These are phyloP conservation scores for Coemansia aciculifera DNA, from an alignment of 192 early-diverging fungal genomes.

Conservation along the genomic window DNA sequence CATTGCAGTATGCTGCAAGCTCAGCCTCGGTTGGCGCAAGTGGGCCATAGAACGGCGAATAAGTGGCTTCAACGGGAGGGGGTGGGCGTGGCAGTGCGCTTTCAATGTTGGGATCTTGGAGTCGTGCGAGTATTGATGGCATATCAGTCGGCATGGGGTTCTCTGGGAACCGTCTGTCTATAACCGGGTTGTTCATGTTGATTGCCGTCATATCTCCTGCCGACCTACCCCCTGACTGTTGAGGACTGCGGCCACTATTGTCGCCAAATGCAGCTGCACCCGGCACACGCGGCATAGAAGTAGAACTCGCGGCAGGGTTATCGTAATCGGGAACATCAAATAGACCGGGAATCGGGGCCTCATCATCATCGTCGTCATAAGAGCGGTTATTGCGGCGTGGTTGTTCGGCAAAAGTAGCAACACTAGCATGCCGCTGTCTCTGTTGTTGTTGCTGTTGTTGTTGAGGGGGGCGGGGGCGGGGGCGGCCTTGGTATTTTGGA, in stretches of 20 bases:
- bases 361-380: neutral
- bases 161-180: neutral
- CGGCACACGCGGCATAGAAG: neutral
- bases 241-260: neutral
- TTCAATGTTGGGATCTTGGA: neutral
- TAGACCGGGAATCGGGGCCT: neutral
- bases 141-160: neutral
- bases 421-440: neutral
- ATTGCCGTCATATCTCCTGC: neutral
- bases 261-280: neutral
- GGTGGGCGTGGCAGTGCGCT: neutral
- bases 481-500: neutral
- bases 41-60: neutral
- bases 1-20: neutral
- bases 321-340: neutral
- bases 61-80: neutral
- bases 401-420: neutral
- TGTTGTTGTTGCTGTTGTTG: neutral
- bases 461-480: neutral
- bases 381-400: neutral
- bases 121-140: neutral
- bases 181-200: neutral
- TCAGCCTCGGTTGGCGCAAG: neutral
- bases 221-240: neutral
- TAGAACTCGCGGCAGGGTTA: neutral